A percentile compares a stretch with the other conserved stretches of the same genome.
phyloP scores from a whole-genome alignment of 176 grass and related monocot genomes.

The Alloteropsis semialata region DNA sequence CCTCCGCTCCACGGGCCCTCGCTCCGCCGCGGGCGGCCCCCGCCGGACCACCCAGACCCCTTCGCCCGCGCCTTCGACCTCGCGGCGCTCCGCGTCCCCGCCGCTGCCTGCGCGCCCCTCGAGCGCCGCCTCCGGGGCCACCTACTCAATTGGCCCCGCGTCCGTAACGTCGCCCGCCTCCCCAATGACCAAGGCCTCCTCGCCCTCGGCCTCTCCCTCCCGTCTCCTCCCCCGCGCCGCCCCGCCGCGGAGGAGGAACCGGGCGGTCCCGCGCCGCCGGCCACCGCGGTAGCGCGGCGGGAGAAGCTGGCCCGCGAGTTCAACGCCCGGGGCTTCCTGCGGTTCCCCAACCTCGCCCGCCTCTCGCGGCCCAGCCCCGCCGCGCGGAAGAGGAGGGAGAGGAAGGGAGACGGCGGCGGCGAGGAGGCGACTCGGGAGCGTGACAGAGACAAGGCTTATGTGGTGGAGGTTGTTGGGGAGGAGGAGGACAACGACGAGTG shows the following conservation, averaged over 20 bases:
- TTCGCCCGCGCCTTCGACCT: conserved; percentile 71
- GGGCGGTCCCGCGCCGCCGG: background rate
- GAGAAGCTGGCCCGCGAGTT: conserved; percentile 80
- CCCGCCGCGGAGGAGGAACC: background rate
- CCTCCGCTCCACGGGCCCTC: conserved; percentile 55
- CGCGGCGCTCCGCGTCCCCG: conserved; percentile 75
- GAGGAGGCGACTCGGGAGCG: background rate
- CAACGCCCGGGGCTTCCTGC: conserved; percentile 68
- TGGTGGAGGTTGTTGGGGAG: conserved; percentile 43
- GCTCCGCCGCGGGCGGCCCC: conserved; percentile 44
- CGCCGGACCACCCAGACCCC: background rate
- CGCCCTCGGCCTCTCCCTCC: background rate
- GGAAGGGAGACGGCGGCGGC: conserved; percentile 12
- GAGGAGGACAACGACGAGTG: conserved; percentile 47
- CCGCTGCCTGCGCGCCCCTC: conserved; percentile 65
- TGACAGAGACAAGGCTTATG: conserved; percentile 33
- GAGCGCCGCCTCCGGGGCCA: conserved; percentile 85
- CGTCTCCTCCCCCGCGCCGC: background rate
- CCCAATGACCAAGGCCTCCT: conserved; percentile 56
- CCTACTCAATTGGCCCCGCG: conserved; percentile 92
- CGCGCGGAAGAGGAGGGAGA: conserved; percentile 49
- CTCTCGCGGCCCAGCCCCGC: conserved; percentile 58
- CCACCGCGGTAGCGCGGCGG: conserved; percentile 46
- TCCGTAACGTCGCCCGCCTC: conserved; percentile 67
- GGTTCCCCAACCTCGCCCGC: conserved; percentile 70